Evolutionary conservation across 148 eudicot species (phyloP).

Genomic region (Limonium bicolor): DNA sequence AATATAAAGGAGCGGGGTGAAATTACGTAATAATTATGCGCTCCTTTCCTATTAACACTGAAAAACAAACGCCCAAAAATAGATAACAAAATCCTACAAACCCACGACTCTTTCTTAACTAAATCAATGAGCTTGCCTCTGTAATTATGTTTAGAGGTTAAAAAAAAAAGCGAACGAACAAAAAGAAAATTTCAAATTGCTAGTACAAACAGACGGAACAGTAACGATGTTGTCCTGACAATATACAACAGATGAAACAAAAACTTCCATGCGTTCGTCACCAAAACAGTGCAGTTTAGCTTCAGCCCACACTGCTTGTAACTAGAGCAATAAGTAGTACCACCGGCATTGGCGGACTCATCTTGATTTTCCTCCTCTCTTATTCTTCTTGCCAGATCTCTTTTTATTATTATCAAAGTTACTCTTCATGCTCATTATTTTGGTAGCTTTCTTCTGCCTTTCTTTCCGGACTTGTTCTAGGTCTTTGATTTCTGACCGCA

Average conservation of each 20-base stretch:
- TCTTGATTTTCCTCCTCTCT: constrained; percentile 17
- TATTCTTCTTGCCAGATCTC: constrained; percentile 39
- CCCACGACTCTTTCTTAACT: too few relatives aligned
- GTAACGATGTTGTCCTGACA: too few relatives aligned
- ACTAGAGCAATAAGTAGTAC: not conserved
- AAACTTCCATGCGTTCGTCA: not conserved
- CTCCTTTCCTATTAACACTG: too few relatives aligned
- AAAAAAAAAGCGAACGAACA: too few relatives aligned
- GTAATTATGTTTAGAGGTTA: too few relatives aligned
- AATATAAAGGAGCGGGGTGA: too few relatives aligned
- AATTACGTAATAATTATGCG: too few relatives aligned
- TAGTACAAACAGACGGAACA: too few relatives aligned
- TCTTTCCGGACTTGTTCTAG: constrained; percentile 78
- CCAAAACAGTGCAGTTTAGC: not conserved
- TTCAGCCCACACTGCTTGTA: not conserved
- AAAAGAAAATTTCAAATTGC: too few relatives aligned
- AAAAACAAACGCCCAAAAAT: too few relatives aligned
- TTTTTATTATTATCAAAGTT: constrained; percentile 38
- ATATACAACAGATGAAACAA: not conserved
- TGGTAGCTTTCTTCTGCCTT: constrained; percentile 65
- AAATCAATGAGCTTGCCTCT: too few relatives aligned
- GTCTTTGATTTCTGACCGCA: constrained; percentile 75
- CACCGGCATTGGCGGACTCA: not conserved
- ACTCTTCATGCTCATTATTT: constrained; percentile 37
- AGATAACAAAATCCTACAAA: too few relatives aligned